phyloP scores from a whole-genome alignment of 768 basidiomycete genomes.

The Lyophyllum semitale region DNA sequence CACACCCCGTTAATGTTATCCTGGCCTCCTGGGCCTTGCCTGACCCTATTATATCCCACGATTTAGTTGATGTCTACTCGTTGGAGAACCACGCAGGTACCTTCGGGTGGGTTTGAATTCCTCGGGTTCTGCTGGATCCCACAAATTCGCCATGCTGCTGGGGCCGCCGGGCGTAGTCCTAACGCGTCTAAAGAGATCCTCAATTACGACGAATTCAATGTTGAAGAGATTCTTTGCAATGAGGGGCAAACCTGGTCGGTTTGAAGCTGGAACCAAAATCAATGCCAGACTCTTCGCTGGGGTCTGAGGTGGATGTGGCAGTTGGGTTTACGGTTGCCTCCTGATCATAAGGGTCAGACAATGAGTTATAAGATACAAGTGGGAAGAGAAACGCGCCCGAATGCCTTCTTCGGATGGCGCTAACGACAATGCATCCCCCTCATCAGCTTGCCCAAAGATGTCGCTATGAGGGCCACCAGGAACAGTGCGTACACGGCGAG shows the following conservation, averaged over 20 bases:
- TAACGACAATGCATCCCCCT: conserved; percentile 59
- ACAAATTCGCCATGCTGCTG: conserved; percentile 47
- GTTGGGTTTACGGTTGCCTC: neutral
- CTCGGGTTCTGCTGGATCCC: conserved; percentile 43
- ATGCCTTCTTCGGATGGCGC: conserved; percentile 45
- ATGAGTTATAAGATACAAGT: neutral
- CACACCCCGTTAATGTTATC: conserved; percentile 56
- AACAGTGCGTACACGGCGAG: conserved; percentile 56
- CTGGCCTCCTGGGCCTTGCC: conserved; percentile 66
- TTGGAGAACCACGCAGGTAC: conserved; percentile 33
- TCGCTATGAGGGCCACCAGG: conserved; percentile 55
- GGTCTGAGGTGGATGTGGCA: conserved; percentile 18
- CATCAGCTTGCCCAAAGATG: conserved; percentile 48
- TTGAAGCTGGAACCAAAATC: conserved; percentile 39
- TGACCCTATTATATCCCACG: conserved; percentile 46
- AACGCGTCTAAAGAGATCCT: conserved; percentile 34
- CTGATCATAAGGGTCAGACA: neutral
- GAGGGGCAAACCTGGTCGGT: conserved; percentile 51
- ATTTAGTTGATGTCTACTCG: neutral
- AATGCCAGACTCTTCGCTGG: conserved; percentile 31
- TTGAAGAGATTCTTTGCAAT: neutral
- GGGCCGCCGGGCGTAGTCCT: conserved; percentile 48
- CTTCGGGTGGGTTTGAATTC: conserved; percentile 72
- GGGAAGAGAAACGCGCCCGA: neutral
- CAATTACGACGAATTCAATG: neutral